These are phyloP conservation scores for Yamadazyma atmosphaerica DNA, from an alignment of 1,139 yeast species.

Conservation along the genomic window DNA sequence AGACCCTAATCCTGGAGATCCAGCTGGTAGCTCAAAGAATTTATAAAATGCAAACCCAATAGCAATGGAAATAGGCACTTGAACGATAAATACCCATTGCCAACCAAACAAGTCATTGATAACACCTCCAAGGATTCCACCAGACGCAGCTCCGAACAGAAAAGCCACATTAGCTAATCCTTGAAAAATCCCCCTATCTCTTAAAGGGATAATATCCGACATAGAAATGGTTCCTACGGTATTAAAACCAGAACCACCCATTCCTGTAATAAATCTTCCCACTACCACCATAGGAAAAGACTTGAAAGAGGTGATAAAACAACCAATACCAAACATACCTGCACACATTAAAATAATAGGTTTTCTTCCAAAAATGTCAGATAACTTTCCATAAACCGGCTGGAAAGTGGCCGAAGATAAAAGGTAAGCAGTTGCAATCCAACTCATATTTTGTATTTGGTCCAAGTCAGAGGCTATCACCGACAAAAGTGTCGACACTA, in stretches of 20 bases:
- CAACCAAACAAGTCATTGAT: constrained; percentile 76
- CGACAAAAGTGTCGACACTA: constrained; percentile 44
- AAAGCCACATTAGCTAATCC: constrained; percentile 52
- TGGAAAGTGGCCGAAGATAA: constrained; percentile 48
- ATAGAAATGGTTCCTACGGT: constrained; percentile 51
- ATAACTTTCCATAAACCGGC: constrained; percentile 82
- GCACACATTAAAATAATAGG: constrained; percentile 35
- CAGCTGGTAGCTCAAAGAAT: constrained; percentile 46
- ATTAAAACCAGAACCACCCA: constrained; percentile 59
- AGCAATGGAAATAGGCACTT: constrained; percentile 60
- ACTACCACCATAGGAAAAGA: constrained; percentile 50
- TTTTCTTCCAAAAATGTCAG: constrained; percentile 84
- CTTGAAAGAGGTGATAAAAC: constrained; percentile 40
- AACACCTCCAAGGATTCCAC: constrained; percentile 66
- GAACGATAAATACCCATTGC: constrained; percentile 60
- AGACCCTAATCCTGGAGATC: constrained; percentile 50
- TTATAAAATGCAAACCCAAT: constrained; percentile 44
- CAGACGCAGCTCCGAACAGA: constrained; percentile 54
- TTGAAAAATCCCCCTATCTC: constrained; percentile 55
- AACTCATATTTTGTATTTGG: constrained; percentile 41
- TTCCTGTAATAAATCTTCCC: constrained; percentile 57
- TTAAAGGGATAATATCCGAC: constrained; percentile 52
- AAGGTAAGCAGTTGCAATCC: constrained; percentile 49
- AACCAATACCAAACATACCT: constrained; percentile 38
- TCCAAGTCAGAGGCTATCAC: constrained; percentile 45